Evolutionary conservation across 768 basidiomycete species (phyloP), one percentile per base, ranked within the genome.

Genomic region (Mrakia gelida): DNA sequence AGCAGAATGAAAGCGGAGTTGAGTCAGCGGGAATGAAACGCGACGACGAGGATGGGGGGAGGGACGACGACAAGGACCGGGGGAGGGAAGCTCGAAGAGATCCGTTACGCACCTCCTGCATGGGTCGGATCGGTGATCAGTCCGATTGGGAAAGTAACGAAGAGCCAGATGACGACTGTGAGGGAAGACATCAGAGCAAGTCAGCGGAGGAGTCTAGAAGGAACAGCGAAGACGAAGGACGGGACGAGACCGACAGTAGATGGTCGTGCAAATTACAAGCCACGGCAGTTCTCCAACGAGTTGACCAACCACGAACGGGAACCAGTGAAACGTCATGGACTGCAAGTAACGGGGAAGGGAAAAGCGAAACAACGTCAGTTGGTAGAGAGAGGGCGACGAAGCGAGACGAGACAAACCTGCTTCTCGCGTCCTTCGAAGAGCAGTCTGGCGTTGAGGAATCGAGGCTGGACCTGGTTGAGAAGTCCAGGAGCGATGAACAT

Each of bases 341-440:
- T 52, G 45, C 45, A 13, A 10, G 45, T 6, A 38, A 3, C 38
- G 38, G 5, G 15, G 49, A 21, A 21, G 7, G 15, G 18, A 52
- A 5, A 2, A 52, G 18, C 3, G 18, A 52, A 21, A 45, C 45
- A 21, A 18, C 15, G 18, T 52, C 49, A 52, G 45, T 45, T 10
- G 18, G 15, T 21, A 16, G 21, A 52, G 18, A 21, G 18, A 15
- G 45, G 9, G 8, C 9, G 15, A n/a, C n/a, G n/a, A n/a, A n/a
- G 45, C 9, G 45, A 6, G 15, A 45, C 38, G 45, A 16, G 45
- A 45, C 45, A 10, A 38, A 83, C 80, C 9, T 84, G 84, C 41
- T 84, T 80, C 78, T 85, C 85, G 45, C 85, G 77, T 4, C 81
- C 82, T 71, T 85, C 85, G 80, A 84, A 85, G 32, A 85, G 78